These are phyloP conservation scores for Lablab purpureus DNA, from an alignment of 306 rosid species.

Conservation along the genomic window DNA sequence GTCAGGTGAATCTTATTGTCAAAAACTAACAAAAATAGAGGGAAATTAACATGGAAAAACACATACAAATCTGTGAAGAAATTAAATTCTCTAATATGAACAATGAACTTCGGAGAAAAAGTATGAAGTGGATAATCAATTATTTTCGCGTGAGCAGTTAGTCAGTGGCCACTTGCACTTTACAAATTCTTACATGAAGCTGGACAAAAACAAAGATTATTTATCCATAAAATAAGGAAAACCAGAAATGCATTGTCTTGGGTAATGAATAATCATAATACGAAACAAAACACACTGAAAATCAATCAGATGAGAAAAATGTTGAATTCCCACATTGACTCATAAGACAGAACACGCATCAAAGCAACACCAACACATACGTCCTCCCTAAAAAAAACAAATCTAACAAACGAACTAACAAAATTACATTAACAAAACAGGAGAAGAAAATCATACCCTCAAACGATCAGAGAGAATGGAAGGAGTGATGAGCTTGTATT, in stretches of 20 bases:
- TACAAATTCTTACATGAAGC: background rate
- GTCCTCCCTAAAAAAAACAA: background rate
- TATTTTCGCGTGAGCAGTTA: background rate
- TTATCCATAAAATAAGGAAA: background rate
- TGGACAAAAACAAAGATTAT: background rate
- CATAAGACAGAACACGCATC: background rate
- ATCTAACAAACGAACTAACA: background rate
- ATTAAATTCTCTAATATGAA: background rate
- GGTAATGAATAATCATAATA: background rate
- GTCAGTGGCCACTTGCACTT: background rate
- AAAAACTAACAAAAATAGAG: no score
- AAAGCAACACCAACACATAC: background rate
- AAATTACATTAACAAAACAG: background rate
- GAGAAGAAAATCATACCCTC: constrained; percentile 55
- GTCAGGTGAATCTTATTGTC: no score
- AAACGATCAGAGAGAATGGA: constrained; percentile 74
- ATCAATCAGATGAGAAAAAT: background rate
- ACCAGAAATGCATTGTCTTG: background rate
- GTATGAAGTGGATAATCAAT: background rate
- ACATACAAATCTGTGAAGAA: no score
- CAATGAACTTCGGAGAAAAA: background rate
- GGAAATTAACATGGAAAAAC: no score
- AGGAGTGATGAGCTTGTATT: constrained; percentile 80
- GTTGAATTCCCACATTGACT: background rate
- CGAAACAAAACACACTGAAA: background rate